Conservation (phyloP, 129 eudicot species). For the Logfia minima region DNA sequence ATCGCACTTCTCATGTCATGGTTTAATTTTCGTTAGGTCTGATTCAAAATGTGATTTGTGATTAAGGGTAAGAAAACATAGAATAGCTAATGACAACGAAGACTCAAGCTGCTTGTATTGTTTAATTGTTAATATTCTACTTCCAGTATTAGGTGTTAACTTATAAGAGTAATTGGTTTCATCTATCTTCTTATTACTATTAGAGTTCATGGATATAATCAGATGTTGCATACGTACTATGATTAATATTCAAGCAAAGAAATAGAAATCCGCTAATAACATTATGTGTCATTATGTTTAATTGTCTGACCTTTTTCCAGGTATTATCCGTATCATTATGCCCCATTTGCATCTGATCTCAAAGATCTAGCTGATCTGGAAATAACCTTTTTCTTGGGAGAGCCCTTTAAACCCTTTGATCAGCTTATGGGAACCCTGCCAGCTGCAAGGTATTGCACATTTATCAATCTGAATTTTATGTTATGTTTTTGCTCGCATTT, state of each 20-base stretch:
- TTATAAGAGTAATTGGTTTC: background rate
- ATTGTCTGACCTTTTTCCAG: constrained; percentile 43
- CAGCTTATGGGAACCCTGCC: constrained; percentile 98
- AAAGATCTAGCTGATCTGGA: constrained; percentile 80
- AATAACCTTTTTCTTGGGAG: constrained; percentile 84
- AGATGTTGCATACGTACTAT: too few relatives aligned
- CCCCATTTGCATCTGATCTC: constrained; percentile 99
- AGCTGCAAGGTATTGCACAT: constrained; percentile 77
- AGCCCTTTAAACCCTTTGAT: constrained; percentile 98
- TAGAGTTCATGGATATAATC: too few relatives aligned
- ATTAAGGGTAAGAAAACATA: background rate
- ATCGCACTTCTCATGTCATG: too few relatives aligned
- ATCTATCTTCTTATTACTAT: too few relatives aligned
- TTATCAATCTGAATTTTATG: constrained; percentile 3
- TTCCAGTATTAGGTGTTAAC: constrained; percentile 7
- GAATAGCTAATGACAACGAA: background rate
- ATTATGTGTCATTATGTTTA: background rate
- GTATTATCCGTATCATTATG: constrained; percentile 98
- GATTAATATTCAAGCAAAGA: constrained; percentile 11
- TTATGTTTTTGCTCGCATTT: background rate
- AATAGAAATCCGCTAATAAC: background rate
- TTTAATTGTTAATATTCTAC: background rate
- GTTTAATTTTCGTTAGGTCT: background rate
- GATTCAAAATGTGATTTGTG: background rate
- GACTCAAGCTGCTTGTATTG: background rate